Evolutionary conservation across 305 asterid genomes (phyloP).

Genomic region (Solanum hybrid): DNA sequence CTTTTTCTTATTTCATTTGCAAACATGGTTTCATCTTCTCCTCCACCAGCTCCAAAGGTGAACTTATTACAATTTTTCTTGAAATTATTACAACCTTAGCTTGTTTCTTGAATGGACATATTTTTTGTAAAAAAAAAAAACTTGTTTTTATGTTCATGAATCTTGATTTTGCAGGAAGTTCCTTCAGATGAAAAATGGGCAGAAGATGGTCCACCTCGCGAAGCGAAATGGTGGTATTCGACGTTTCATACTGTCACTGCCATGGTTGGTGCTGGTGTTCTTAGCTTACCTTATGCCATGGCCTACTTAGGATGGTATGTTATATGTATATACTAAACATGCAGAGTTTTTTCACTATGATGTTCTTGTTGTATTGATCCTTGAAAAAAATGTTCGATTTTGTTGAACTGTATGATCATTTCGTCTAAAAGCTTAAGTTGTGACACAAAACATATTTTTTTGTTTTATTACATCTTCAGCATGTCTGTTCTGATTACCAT

Average conservation of each 20-base stretch:
- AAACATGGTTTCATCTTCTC: constrained; percentile 42
- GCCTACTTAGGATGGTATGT: constrained; percentile 81
- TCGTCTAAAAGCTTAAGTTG: background rate
- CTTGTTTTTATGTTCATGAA: background rate
- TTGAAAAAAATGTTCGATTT: too few species aligned
- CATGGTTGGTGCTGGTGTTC: constrained; percentile 95
- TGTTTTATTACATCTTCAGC: background rate
- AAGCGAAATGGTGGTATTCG: constrained; percentile 71
- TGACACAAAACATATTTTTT: too few species aligned
- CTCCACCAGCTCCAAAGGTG: constrained; percentile 49
- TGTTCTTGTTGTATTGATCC: background rate
- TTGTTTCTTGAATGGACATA: background rate
- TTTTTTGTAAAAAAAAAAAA: background rate
- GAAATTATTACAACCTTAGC: background rate
- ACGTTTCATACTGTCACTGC: constrained; percentile 92
- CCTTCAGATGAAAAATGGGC: constrained; percentile 36
- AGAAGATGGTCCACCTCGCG: constrained; percentile 32
- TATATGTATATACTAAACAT: background rate
- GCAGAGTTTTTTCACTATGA: background rate
- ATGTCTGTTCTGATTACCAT: background rate
- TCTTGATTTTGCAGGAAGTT: constrained; percentile 35
- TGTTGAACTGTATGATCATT: background rate
- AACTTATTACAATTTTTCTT: background rate
- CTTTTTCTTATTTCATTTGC: background rate
- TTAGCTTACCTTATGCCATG: constrained; percentile 90